Base-by-base conservation (phyloP, 306 rosid species). In the Leucaena leucocephala region DNA sequence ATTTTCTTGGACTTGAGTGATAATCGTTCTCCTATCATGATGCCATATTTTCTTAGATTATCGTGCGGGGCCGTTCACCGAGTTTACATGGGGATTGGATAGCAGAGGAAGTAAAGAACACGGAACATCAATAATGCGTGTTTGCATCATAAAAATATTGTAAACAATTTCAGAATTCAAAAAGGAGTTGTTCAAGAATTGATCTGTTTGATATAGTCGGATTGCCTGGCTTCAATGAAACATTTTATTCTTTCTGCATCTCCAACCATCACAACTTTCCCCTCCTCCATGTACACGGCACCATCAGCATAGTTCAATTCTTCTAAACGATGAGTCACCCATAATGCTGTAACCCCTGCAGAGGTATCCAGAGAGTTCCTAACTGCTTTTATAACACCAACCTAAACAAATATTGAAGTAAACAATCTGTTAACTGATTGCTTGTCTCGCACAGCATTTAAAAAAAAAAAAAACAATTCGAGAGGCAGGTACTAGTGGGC, bases 311-410 rank as follows among this genome's bases (percentile, higher is more conserved):
- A 82, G 48, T 84, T 87, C 15, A 91, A 94, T 83, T 93, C 97
- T 88, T 93, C 98, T 75, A 91, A 84, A 74, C 98, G 97, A 89
- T 93, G 97, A 40, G 93, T 93, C 57, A 93, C 98, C 97, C 97
- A 89, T 74, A 93, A 81, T 62, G 98, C 94, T 21, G 97, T 85
- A 80, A 93, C 93, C 35, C 88, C 93, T 74, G 76, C 87, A 63
- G 93, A 88, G 44, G 86, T 89, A 58, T 85, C 86, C 86, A 89
- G 68, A 69, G 88, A 77, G 71, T 84, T 88, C 83, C 94, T 80
- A 48, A 89, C 94, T 42, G 94, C 98, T 82, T 81, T 88, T 82
- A 93, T 87, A 82, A 91, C 94, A 70, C 91, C 98, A 14, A 87
- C 78, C 97, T 91, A 78, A 8, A 38, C 78, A 67, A 63, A 76